A percentile compares a stretch with the other conserved stretches of the same genome.
phyloP scores from a whole-genome alignment of 2,329 filamentous ascomycete genomes.

The Neofusicoccum parvum region DNA sequence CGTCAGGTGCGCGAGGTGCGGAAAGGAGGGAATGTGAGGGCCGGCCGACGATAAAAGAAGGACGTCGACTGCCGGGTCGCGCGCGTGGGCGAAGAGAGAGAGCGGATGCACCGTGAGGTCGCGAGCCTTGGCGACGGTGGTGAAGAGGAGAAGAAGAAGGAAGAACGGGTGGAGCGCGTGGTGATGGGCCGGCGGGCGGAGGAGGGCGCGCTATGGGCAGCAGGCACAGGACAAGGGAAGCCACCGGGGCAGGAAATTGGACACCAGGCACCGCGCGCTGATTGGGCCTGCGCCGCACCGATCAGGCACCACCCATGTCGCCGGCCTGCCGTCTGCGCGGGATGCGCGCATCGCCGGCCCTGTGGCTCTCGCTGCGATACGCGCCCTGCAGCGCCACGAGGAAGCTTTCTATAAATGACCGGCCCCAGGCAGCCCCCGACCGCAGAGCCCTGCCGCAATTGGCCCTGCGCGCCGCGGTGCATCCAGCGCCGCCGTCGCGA shows the following conservation, averaged over 20 bases:
- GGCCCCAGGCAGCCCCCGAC: neutral
- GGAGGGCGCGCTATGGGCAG: neutral
- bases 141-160: conserved; percentile 13
- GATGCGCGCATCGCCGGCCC: neutral
- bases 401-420: neutral
- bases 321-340: neutral
- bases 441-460: neutral
- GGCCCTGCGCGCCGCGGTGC: neutral
- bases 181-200: conserved; percentile 1
- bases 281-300: neutral
- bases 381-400: neutral
- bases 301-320: neutral
- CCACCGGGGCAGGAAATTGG: conserved; percentile 8
- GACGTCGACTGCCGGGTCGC: conserved; percentile 26
- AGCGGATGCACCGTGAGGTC: conserved; percentile 14
- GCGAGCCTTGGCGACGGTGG: conserved; percentile 20
- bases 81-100: conserved; percentile 8
- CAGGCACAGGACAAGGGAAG: too few species aligned
- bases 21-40: conserved; percentile 18
- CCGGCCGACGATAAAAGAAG: conserved; percentile 26
- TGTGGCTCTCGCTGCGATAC: neutral
- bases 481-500: neutral
- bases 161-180: neutral
- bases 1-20: neutral
- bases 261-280: neutral